Percentiles rank a stretch among this genome's conserved stretches.
Evolutionary conservation across 2,329 filamentous ascomycete genomes (phyloP).

Genomic region (Ascochyta clinopodiicola): DNA sequence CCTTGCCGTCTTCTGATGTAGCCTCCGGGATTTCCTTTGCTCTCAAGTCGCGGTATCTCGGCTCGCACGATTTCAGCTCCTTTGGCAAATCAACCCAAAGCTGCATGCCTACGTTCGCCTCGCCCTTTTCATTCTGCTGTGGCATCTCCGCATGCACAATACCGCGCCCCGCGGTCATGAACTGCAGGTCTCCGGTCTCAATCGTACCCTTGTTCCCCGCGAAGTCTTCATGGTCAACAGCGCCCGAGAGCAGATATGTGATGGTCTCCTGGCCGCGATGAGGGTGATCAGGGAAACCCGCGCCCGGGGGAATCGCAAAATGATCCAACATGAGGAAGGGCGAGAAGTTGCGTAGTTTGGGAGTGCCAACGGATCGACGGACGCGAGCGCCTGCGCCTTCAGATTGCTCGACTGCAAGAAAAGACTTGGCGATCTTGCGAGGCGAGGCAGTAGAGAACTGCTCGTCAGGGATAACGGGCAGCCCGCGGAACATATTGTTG

Average conservation of each 20-base stretch:
- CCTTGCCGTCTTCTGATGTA: slow-evolving; percentile 73
- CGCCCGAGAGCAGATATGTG: slow-evolving; percentile 86
- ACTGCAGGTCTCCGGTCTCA: slow-evolving; percentile 86
- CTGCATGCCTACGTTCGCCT: slow-evolving; percentile 84
- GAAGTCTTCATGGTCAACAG: slow-evolving; percentile 91
- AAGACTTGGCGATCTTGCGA: slow-evolving; percentile 80
- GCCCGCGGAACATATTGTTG: slow-evolving; percentile 51
- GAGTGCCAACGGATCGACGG: slow-evolving; percentile 84
- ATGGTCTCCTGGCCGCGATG: slow-evolving; percentile 87
- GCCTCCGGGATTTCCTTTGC: slow-evolving; percentile 79
- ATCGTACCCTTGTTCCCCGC: slow-evolving; percentile 85
- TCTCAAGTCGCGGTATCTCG: slow-evolving; percentile 85
- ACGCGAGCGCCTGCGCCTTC: slow-evolving; percentile 90
- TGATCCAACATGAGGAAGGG: slow-evolving; percentile 96
- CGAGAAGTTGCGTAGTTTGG: slow-evolving; percentile 81
- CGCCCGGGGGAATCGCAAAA: slow-evolving; percentile 79
- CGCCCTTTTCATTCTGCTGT: slow-evolving; percentile 75
- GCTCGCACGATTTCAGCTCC: slow-evolving; percentile 84
- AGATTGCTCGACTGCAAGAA: slow-evolving; percentile 82
- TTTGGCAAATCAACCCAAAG: slow-evolving; percentile 92
- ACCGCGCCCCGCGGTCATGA: slow-evolving; percentile 93
- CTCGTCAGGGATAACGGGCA: slow-evolving; percentile 57
- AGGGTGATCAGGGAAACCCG: slow-evolving; percentile 89
- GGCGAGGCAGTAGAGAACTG: slow-evolving; percentile 54
- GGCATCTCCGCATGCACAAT: slow-evolving; percentile 98